Evolutionary conservation across 768 basidiomycete species (phyloP).

Genomic region (Lactarius trivialis): DNA sequence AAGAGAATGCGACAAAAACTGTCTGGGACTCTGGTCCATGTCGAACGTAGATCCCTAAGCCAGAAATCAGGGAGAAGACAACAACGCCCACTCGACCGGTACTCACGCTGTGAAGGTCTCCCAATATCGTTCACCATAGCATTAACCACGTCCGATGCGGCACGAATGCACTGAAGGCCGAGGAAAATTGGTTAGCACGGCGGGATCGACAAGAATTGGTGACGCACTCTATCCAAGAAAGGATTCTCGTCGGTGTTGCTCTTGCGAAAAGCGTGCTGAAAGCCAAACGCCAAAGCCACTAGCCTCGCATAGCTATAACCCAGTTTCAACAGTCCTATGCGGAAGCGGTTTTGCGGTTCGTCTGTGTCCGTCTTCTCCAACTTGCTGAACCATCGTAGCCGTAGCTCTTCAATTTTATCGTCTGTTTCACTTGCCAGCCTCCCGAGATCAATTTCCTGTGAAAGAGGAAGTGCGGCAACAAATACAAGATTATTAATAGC

Average conservation of each 20-base stretch:
- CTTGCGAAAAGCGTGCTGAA: conserved; percentile 70
- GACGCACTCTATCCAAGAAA: conserved; percentile 57
- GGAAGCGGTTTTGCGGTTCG: conserved; percentile 52
- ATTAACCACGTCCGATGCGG: conserved; percentile 59
- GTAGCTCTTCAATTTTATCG: conserved; percentile 54
- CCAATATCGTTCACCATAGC: conserved; percentile 55
- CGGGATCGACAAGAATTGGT: background rate
- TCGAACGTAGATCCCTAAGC: conserved; percentile 24
- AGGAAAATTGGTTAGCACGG: conserved; percentile 5
- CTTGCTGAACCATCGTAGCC: conserved; percentile 48
- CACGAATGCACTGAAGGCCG: conserved; percentile 49
- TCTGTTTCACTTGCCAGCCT: conserved; percentile 58
- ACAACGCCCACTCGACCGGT: background rate
- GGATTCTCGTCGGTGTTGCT: conserved; percentile 52
- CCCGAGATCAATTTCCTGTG: conserved; percentile 58
- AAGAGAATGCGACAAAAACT: conserved; percentile 31
- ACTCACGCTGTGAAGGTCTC: conserved; percentile 48
- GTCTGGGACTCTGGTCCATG: conserved; percentile 30
- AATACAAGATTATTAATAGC: background rate
- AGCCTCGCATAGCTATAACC: conserved; percentile 66
- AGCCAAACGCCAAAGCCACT: conserved; percentile 63
- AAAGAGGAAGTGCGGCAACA: background rate
- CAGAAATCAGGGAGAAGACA: background rate
- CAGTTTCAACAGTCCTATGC: conserved; percentile 53
- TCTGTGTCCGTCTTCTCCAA: conserved; percentile 47